Evolutionary conservation across 495 filamentous ascomycete species (phyloP).

Genomic region (Durotheca rogersii): DNA sequence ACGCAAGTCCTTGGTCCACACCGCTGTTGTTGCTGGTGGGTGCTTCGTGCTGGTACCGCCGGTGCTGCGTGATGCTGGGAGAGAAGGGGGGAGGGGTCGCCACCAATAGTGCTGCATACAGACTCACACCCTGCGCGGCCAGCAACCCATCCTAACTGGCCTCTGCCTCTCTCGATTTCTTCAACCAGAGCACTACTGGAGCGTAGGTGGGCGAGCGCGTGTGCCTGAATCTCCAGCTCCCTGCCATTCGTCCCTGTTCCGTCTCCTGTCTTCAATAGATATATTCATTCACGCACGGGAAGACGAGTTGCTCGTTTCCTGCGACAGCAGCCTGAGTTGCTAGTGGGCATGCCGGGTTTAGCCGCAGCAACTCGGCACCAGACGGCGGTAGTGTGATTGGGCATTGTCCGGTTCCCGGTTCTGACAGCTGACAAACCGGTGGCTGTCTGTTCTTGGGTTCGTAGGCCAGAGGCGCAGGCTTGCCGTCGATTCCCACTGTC

Average conservation of each 20-base stretch:
- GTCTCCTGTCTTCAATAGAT: too few species aligned
- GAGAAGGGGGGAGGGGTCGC: constrained; percentile 15
- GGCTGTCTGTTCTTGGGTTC: constrained; percentile 1
- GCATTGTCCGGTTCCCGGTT: constrained; percentile 7
- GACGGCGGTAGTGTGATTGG: constrained; percentile 3
- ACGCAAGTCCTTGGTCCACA: constrained; percentile 20
- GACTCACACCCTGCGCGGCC: constrained; percentile 31
- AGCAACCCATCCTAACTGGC: constrained; percentile 27
- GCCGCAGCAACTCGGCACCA: constrained; percentile 4
- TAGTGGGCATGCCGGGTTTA: constrained; percentile 10
- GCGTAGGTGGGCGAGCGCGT: too few species aligned
- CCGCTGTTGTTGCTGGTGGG: too few species aligned
- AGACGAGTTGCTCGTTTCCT: neutral
- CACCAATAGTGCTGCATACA: constrained; percentile 22
- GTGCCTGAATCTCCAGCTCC: constrained; percentile 1
- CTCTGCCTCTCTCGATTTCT: constrained; percentile 8
- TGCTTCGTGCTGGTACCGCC: too few species aligned
- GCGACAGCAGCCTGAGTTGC: neutral
- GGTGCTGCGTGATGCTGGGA: constrained; percentile 15
- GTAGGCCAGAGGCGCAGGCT: constrained; percentile 5
- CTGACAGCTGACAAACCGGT: neutral
- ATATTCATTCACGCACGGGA: neutral
- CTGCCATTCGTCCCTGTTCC: constrained; percentile 1
- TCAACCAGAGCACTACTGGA: constrained; percentile 5
- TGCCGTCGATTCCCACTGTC: neutral